phyloP scores from a whole-genome alignment of 495 filamentous ascomycete genomes.

The Podospora pseudopauciseta region DNA sequence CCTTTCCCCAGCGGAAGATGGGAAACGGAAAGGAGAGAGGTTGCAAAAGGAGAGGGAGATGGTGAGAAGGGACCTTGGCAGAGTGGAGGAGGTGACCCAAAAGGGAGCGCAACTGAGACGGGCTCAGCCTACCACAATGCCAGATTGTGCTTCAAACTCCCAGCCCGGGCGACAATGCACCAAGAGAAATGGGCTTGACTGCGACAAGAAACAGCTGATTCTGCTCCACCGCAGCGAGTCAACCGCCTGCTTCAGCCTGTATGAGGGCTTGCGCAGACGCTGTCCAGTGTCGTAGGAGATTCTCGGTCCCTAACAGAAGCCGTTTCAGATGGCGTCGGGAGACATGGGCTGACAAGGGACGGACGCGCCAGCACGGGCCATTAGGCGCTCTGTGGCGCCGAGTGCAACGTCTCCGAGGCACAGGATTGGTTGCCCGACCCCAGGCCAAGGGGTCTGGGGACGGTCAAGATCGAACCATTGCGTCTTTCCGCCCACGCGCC shows the following conservation, averaged over 20 bases:
- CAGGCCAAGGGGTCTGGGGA: not conserved
- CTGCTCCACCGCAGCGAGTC: slow-evolving; percentile 18
- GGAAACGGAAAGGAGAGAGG: slow-evolving; percentile 5
- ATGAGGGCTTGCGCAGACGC: slow-evolving; percentile 12
- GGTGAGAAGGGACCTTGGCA: not conserved
- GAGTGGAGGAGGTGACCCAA: not conserved
- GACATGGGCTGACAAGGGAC: slow-evolving; percentile 20
- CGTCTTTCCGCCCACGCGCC: not conserved
- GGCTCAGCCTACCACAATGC: slow-evolving; percentile 3
- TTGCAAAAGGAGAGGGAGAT: slow-evolving; percentile 4
- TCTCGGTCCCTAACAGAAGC: slow-evolving; percentile 35
- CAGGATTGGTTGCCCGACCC: not conserved
- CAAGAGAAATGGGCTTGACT: slow-evolving; percentile 1
- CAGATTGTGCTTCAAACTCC: slow-evolving; percentile 9
- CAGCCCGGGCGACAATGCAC: slow-evolving; percentile 1
- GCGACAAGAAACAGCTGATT: slow-evolving; percentile 13
- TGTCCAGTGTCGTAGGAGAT: slow-evolving; percentile 26
- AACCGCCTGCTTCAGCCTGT: slow-evolving; percentile 24
- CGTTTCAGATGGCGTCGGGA: slow-evolving; percentile 42
- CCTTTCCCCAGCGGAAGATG: slow-evolving; percentile 9
- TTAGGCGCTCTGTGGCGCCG: slow-evolving; percentile 6
- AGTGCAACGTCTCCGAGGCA: slow-evolving; percentile 1
- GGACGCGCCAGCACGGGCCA: slow-evolving; percentile 22
- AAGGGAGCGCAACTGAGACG: slow-evolving; percentile 5
- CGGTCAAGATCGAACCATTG: slow-evolving; percentile 4